Evolutionary conservation across 2,329 filamentous ascomycete genomes (phyloP).

Genomic region (Xylariaceae sp.): DNA sequence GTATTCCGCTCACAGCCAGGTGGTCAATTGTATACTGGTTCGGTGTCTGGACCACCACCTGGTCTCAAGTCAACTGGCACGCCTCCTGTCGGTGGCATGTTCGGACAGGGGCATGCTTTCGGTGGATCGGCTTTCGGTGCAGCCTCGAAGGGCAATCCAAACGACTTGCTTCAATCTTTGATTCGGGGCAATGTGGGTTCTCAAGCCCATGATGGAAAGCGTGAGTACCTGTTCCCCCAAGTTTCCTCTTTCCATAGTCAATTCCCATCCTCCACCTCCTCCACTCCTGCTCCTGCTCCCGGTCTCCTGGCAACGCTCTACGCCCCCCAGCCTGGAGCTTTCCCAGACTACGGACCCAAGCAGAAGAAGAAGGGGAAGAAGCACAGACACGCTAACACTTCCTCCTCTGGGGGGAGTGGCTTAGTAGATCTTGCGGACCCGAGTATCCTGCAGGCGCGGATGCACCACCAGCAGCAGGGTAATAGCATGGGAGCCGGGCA

Average conservation of each 20-base stretch:
- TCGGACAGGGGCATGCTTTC: conserved; percentile 82
- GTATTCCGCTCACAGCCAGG: conserved; percentile 54
- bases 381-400: conserved; percentile 99
- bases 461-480: conserved; percentile 75
- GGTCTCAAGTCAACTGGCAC: conserved; percentile 93
- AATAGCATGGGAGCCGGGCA: conserved; percentile 79
- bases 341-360: conserved; percentile 90
- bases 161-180: conserved; percentile 76
- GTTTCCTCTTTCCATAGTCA: conserved; percentile 88
- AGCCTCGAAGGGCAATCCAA: conserved; percentile 62
- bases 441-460: conserved; percentile 97
- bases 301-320: conserved; percentile 89
- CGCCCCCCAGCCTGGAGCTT: conserved; percentile 76
- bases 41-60: conserved; percentile 88
- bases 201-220: conserved; percentile 85
- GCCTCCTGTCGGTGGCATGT: conserved; percentile 74
- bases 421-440: conserved; percentile 99
- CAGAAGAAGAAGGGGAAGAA: conserved; percentile 99
- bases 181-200: conserved; percentile 64
- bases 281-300: conserved; percentile 86
- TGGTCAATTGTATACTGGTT: conserved; percentile 73
- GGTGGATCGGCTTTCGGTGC: conserved; percentile 64
- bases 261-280: conserved; percentile 75
- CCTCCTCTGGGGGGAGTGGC: conserved; percentile 98
- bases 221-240: conserved; percentile 64